Conservation (phyloP, 768 basidiomycete genomes). For the Boletus sensibilis region DNA sequence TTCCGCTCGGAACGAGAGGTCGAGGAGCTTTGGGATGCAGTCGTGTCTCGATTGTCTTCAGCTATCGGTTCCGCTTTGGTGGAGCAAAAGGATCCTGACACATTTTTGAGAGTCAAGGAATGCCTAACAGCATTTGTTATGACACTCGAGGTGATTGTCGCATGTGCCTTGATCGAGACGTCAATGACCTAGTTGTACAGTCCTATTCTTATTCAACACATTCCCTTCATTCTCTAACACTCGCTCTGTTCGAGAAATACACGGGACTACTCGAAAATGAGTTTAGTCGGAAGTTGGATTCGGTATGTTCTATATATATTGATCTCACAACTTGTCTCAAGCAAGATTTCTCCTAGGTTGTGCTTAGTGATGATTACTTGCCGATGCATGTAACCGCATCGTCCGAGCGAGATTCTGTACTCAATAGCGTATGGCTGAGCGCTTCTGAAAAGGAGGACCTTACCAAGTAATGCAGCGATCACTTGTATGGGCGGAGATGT, state of each 20-base stretch:
- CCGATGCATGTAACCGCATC: constrained; percentile 73
- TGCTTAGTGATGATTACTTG: constrained; percentile 82
- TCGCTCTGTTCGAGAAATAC: constrained; percentile 91
- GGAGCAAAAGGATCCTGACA: constrained; percentile 75
- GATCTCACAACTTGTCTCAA: constrained; percentile 1
- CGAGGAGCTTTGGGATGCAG: constrained; percentile 92
- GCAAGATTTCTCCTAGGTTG: constrained; percentile 51
- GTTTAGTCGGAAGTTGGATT: constrained; percentile 78
- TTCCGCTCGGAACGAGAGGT: constrained; percentile 92
- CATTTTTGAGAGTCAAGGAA: constrained; percentile 82
- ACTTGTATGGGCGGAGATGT: not conserved
- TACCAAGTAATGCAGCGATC: constrained; percentile 39
- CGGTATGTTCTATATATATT: constrained; percentile 44
- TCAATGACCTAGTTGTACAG: constrained; percentile 39
- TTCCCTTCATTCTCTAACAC: constrained; percentile 78
- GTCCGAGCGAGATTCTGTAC: constrained; percentile 66
- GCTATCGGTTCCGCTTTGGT: constrained; percentile 72
- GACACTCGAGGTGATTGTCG: constrained; percentile 75
- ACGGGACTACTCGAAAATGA: constrained; percentile 76
- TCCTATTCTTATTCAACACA: constrained; percentile 83
- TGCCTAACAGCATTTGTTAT: constrained; percentile 81
- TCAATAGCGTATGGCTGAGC: constrained; percentile 82
- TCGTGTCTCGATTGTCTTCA: constrained; percentile 69
- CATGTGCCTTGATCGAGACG: not conserved
- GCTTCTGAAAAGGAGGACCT: constrained; percentile 63